These are phyloP conservation scores for Cyclotella atomus DNA, from an alignment of 108 stramenopile species.

Conservation along the genomic window DNA sequence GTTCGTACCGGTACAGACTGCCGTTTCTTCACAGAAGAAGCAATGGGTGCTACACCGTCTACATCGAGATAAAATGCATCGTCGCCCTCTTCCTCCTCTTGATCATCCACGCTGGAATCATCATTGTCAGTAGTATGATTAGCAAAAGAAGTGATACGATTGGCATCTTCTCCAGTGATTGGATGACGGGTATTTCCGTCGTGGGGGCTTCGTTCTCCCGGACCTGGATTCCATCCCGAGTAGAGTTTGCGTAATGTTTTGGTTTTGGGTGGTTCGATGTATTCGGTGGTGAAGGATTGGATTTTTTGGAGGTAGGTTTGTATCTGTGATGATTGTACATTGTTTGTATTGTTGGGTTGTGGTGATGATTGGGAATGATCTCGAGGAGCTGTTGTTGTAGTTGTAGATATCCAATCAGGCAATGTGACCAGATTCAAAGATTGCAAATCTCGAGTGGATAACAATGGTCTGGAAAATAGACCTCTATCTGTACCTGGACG, in stretches of 20 bases:
- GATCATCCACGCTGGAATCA: slow-evolving; percentile 9
- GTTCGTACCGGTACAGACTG: slow-evolving; percentile 70
- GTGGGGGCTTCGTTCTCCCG: slow-evolving; percentile 35
- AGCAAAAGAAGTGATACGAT: slow-evolving; percentile 22
- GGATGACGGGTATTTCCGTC: slow-evolving; percentile 3
- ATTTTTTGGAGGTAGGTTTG: slow-evolving; percentile 31
- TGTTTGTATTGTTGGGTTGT: not conserved
- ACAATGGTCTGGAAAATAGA: slow-evolving; percentile 31
- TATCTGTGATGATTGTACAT: slow-evolving; percentile 14
- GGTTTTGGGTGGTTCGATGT: slow-evolving; percentile 47
- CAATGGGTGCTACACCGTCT: slow-evolving; percentile 21
- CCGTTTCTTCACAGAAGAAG: slow-evolving; percentile 5
- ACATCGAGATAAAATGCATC: slow-evolving; percentile 36
- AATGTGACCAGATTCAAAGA: slow-evolving; percentile 41
- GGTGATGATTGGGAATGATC: not conserved
- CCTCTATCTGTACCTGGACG: slow-evolving; percentile 23
- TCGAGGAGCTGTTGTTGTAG: not conserved
- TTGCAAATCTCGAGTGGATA: slow-evolving; percentile 40
- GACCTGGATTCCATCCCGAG: slow-evolving; percentile 52
- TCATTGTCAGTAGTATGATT: not conserved
- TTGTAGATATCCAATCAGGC: slow-evolving; percentile 40
- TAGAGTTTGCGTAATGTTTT: slow-evolving; percentile 35
- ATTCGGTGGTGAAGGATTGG: slow-evolving; percentile 27
- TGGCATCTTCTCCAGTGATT: slow-evolving; percentile 9
- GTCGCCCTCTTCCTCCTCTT: too few species aligned